Evolutionary conservation across 805 yeast species (phyloP), one percentile per base, ranked within the genome.

Genomic region (Lachancea mirantina): DNA sequence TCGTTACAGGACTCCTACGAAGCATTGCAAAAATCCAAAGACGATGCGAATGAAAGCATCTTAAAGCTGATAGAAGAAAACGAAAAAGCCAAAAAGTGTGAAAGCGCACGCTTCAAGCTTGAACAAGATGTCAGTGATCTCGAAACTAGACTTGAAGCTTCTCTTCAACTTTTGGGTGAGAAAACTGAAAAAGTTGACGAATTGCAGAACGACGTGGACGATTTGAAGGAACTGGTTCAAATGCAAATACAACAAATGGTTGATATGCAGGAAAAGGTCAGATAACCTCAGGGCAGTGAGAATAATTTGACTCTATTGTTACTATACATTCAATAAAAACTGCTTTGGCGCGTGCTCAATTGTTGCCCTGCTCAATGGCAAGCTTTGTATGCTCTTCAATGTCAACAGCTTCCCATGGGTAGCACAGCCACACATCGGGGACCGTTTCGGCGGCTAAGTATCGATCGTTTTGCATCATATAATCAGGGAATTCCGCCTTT

Each of bases 181-280:
- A 87, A 87, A 52, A 70, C 84, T 5, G 98, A 94, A 53, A 69
- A 66, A 41, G 89, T 84, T 4, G 82, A 77, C 35, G 98, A 92
- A 56, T 66, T 92, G 28, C 71, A 68, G 43, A 95, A 94, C 6
- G 98, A 92, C 50, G 89, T 92, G 11, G 70, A 66, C 4, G 98
- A 92, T 57, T 66, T 89, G 57, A 92, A 92, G 58, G 94, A 84
- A 28, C 65, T 92, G 64, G 71, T 85, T 55, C 69, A 75, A 40
- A 72, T 72, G 41, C 98, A 89, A 57, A 88, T 89, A 26, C 94
- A 84, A 55, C 92, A 88, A 43, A 69, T 89, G 73, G 76, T 85
- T 26, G 79, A 72, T 26, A 45, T 81, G 46, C 83, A 78, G 43
- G 64, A 53, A 29, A 39, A 35, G 7, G 16, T 34, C 19, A 37